Percentiles rank a stretch among this genome's conserved stretches.
Evolutionary conservation across 306 rosid genomes (phyloP).

Genomic region (Glycine soja): DNA sequence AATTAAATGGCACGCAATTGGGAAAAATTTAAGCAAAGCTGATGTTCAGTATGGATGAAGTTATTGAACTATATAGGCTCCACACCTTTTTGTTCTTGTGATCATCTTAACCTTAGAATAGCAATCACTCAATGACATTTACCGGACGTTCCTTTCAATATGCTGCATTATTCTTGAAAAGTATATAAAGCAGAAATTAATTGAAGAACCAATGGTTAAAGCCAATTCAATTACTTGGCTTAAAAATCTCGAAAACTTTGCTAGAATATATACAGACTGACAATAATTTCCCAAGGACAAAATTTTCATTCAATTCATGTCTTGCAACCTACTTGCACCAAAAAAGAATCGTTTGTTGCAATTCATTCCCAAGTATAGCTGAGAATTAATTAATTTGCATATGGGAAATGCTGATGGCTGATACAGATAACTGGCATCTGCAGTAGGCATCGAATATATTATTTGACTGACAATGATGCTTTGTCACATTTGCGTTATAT

Average conservation of each 20-base stretch:
- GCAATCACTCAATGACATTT: slow-evolving; percentile 9
- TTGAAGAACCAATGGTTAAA: too few species aligned
- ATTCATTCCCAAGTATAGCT: not conserved
- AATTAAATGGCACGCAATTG: slow-evolving; percentile 40
- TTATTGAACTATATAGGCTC: slow-evolving; percentile 15
- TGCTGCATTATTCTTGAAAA: not conserved
- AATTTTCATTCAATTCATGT: not conserved
- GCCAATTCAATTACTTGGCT: too few species aligned
- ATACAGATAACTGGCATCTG: too few species aligned
- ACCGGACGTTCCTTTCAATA: not conserved
- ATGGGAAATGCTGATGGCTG: not conserved
- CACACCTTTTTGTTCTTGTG: not conserved
- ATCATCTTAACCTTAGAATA: not conserved
- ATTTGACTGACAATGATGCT: slow-evolving; percentile 5
- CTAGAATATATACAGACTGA: too few species aligned
- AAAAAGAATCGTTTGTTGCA: not conserved
- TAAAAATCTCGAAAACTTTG: too few species aligned
- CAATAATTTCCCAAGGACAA: too few species aligned
- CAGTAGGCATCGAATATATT: not conserved
- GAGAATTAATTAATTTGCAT: not conserved
- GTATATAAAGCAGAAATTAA: too few species aligned
- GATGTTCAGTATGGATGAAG: slow-evolving; percentile 38
- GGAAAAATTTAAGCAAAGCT: slow-evolving; percentile 52
- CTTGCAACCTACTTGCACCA: not conserved
- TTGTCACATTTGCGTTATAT: not conserved